Percentiles rank a stretch among this genome's conserved stretches.
These are phyloP conservation scores for Colletotrichum neosansevieriae DNA, from an alignment of 2,329 filamentous ascomycete genomes.

Conservation along the genomic window DNA sequence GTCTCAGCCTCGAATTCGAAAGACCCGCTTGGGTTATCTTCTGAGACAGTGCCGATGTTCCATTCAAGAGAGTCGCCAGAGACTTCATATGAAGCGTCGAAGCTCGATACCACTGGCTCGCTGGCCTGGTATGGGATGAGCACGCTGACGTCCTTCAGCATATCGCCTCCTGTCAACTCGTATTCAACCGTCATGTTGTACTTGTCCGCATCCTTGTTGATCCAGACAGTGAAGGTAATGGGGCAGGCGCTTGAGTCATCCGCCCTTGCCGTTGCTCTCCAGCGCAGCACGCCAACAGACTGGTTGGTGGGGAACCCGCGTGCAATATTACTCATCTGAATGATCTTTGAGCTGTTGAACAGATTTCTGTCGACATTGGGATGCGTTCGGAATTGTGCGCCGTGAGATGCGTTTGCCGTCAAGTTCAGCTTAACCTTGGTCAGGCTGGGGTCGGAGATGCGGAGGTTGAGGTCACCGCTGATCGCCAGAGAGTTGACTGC, in stretches of 20 bases:
- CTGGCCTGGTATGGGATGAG: conserved; percentile 86
- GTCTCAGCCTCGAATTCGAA: conserved; percentile 97
- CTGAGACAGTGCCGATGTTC: conserved; percentile 88
- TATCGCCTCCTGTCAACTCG: conserved; percentile 85
- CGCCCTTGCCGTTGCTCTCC: conserved; percentile 85
- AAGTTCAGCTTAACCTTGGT: conserved; percentile 93
- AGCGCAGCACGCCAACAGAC: conserved; percentile 90
- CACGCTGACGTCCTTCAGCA: conserved; percentile 86
- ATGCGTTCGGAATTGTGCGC: conserved; percentile 93
- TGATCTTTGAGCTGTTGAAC: conserved; percentile 84
- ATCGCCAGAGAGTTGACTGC: conserved; percentile 87
- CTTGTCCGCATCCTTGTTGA: conserved; percentile 86
- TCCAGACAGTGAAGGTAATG: conserved; percentile 97
- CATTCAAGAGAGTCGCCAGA: conserved; percentile 94
- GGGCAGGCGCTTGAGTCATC: conserved; percentile 86
- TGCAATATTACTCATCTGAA: conserved; percentile 89
- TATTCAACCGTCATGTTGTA: conserved; percentile 96
- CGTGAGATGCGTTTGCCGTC: conserved; percentile 79
- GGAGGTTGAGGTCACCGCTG: conserved; percentile 91
- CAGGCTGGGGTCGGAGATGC: conserved; percentile 87
- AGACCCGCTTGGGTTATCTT: conserved; percentile 83
- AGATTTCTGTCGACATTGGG: conserved; percentile 93
- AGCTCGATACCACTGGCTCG: conserved; percentile 91
- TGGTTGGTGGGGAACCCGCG: conserved; percentile 97
- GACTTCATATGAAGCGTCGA: conserved; percentile 94